phyloP scores from a whole-genome alignment of 805 yeast genomes.

The Candida verbasci region DNA sequence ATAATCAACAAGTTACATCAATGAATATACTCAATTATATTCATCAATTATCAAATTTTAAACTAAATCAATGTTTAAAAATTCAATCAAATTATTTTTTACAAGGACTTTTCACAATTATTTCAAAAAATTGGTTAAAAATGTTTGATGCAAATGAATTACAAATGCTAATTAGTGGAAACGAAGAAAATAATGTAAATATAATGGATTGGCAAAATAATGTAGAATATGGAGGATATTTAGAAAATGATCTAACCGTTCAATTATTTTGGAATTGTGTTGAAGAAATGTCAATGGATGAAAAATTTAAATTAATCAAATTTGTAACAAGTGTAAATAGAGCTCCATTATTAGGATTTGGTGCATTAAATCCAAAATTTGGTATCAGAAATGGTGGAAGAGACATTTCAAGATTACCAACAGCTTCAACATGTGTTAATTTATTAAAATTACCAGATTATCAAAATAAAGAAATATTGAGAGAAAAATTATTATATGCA shows the following conservation, averaged over 20 bases:
- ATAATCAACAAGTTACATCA: slow-evolving; percentile 48
- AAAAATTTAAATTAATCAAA: slow-evolving; percentile 63
- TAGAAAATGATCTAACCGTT: slow-evolving; percentile 54
- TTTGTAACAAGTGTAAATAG: slow-evolving; percentile 91
- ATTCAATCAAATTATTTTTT: slow-evolving; percentile 60
- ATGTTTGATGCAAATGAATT: slow-evolving; percentile 84
- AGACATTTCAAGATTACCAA: slow-evolving; percentile 63
- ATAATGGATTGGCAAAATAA: slow-evolving; percentile 62
- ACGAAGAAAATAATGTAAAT: slow-evolving; percentile 72
- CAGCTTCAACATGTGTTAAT: slow-evolving; percentile 92
- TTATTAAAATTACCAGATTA: slow-evolving; percentile 84
- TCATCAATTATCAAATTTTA: slow-evolving; percentile 73
- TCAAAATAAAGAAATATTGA: slow-evolving; percentile 50
- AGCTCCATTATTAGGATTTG: slow-evolving; percentile 88
- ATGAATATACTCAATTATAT: slow-evolving; percentile 68
- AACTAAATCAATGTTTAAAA: slow-evolving; percentile 59
- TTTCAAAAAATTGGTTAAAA: slow-evolving; percentile 70
- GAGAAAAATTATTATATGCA: slow-evolving; percentile 67
- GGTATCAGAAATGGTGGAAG: slow-evolving; percentile 71
- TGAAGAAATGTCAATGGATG: slow-evolving; percentile 59
- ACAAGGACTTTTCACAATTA: slow-evolving; percentile 64
- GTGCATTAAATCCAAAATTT: slow-evolving; percentile 67
- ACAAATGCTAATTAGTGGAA: slow-evolving; percentile 76
- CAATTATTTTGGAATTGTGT: slow-evolving; percentile 71
- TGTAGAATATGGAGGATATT: slow-evolving; percentile 64